Percentiles rank a stretch among this genome's conserved stretches.
These are phyloP conservation scores for Acrasis kona DNA, from an alignment of 78 protist species.

Conservation along the genomic window DNA sequence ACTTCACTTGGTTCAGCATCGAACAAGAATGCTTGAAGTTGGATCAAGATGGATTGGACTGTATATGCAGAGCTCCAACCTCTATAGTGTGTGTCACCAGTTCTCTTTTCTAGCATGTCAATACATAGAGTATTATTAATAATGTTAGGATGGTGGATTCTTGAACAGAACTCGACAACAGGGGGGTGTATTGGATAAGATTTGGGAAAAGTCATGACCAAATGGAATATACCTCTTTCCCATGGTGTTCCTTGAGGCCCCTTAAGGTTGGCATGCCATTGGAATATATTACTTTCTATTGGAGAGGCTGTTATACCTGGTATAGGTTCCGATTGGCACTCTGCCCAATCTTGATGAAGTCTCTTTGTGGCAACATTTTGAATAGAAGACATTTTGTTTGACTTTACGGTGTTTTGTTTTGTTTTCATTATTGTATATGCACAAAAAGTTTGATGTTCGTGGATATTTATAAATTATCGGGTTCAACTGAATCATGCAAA, in stretches of 20 bases:
- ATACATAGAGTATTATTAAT: neutral
- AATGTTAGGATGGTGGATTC: neutral
- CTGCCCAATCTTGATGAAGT: neutral
- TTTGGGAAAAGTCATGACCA: slow-evolving; percentile 60
- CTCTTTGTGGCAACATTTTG: slow-evolving; percentile 18
- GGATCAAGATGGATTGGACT: slow-evolving; percentile 1
- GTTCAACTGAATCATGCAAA: no score
- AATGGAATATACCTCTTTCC: slow-evolving; percentile 86
- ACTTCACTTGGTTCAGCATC: no score
- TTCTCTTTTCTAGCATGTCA: neutral
- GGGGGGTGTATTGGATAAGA: slow-evolving; percentile 89
- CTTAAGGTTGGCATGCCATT: slow-evolving; percentile 90
- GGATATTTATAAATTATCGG: no score
- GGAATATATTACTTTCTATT: slow-evolving; percentile 34
- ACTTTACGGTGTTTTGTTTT: no score
- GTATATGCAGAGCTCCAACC: slow-evolving; percentile 14
- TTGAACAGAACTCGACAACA: slow-evolving; percentile 57
- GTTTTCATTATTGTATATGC: no score
- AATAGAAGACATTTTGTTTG: no score
- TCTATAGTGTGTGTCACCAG: neutral
- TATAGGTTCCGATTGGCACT: neutral
- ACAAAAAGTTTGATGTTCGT: no score
- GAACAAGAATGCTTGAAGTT: slow-evolving; percentile 8
- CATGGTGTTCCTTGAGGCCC: slow-evolving; percentile 79
- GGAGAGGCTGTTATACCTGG: slow-evolving; percentile 14